Conservation (phyloP, 1,139 yeast genomes). For the Geotrichum klebahnii region DNA sequence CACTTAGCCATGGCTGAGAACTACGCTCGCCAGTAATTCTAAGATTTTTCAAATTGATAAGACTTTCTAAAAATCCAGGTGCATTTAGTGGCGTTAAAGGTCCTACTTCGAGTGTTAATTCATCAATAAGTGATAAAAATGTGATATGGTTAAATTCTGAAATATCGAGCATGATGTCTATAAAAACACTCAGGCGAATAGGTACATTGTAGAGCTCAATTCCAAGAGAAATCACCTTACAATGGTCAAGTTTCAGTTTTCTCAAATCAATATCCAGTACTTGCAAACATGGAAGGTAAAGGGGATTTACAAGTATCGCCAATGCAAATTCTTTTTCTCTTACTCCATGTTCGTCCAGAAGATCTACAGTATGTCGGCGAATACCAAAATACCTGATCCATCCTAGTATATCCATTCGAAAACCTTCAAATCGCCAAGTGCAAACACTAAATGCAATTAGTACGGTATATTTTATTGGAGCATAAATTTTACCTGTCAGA, state of each 20-base stretch:
- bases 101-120: background rate
- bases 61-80: background rate
- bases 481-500: background rate
- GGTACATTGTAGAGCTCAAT: background rate
- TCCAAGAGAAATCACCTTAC: background rate
- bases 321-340: background rate
- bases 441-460: background rate
- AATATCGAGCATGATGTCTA: constrained; percentile 1
- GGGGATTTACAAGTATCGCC: constrained; percentile 1
- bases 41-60: background rate
- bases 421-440: background rate
- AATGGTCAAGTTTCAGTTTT: background rate
- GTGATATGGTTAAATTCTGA: background rate
- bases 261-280: background rate
- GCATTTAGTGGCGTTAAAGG: constrained; percentile 2
- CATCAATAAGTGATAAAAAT: background rate
- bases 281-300: background rate
- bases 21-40: background rate
- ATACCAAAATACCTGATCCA: constrained; percentile 3
- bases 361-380: background rate
- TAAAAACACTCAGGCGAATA: background rate
- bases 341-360: background rate
- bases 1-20: constrained; percentile 3
- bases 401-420: background rate
- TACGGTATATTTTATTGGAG: background rate